Evolutionary conservation across 2,329 filamentous ascomycete genomes (phyloP), one percentile per base, ranked within the genome.

Genomic region (Cercospora janseana): DNA sequence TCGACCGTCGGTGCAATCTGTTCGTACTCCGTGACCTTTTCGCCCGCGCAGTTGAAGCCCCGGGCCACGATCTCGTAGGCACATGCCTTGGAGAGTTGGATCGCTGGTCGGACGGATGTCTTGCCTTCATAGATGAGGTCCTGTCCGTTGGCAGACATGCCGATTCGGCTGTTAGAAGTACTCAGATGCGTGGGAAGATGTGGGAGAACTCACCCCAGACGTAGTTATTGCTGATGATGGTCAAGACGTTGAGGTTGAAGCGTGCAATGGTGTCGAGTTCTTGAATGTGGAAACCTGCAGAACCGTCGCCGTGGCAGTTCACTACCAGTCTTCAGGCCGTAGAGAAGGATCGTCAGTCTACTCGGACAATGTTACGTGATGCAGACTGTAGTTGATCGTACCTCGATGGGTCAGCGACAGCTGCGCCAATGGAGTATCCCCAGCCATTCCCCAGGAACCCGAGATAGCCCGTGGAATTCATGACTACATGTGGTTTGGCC

Each of bases 401-500:
- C 41, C 41, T 45, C 9, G 57, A 55, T 0, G 68, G 70, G n/a
- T 65, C 67, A 0, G 72, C 73, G 3, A 75, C 57, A 0, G 72
- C 72, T 7, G 69, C 70, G 0, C 74, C 73, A 2, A 76, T 60
- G 1, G 66, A 60, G 54, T 75, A 75, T 3, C 73, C 73, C 63
- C 70, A 76, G 3, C 73, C 73, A 49, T 72, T 75, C 1, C 73
- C 73, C 1, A 75, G 63, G 60, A 75, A 74, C 2, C 74, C 73
- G 1, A 76, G 63, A 41, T 75, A 70, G 42, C 69, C 67, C 0
- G 66, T 67, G 4, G 61, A 43, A 7, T 60, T 61, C 6, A 71
- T 59, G 2, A 57, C 56, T 4, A 63, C 58, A 12, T 61, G 56
- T 2, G 63, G 57, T 26, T 60, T 40, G 7, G 65, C 58, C 31